Evolutionary conservation across 768 basidiomycete genomes (phyloP).

Genomic region (Lentinus tigrinus): DNA sequence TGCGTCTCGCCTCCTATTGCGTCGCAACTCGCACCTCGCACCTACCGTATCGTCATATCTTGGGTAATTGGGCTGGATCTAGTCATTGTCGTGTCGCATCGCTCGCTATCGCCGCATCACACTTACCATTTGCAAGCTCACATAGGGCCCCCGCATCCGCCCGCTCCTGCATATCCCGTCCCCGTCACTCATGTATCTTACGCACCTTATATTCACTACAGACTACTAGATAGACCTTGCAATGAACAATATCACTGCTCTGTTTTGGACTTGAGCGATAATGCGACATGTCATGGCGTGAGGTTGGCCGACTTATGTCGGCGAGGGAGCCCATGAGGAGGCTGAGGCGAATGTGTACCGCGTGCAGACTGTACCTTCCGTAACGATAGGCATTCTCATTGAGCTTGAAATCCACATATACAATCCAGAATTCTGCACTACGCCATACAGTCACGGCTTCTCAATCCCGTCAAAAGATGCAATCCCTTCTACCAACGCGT

Average conservation of each 20-base stretch:
- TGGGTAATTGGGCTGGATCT: background rate
- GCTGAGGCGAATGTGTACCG: too few relatives aligned
- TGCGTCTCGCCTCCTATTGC: too few relatives aligned
- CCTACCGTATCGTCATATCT: background rate
- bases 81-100: background rate
- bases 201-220: conserved; percentile 14
- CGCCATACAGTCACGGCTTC: too few relatives aligned
- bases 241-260: background rate
- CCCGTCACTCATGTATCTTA: conserved; percentile 14
- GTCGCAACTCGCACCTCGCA: background rate
- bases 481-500: conserved; percentile 38
- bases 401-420: too few relatives aligned
- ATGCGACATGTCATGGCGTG: too few relatives aligned
- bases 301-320: too few relatives aligned
- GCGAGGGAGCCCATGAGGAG: too few relatives aligned
- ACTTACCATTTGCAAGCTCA: background rate
- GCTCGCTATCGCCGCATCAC: conserved; percentile 1
- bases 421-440: too few relatives aligned
- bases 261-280: background rate
- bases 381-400: too few relatives aligned
- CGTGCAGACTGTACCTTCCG: too few relatives aligned
- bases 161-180: background rate
- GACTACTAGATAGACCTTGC: background rate
- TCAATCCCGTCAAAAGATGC: too few relatives aligned
- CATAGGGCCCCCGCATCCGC: background rate